Evolutionary conservation across 495 filamentous ascomycete species (phyloP), one percentile per base, ranked within the genome.

Genomic region (Neurospora intermedia): DNA sequence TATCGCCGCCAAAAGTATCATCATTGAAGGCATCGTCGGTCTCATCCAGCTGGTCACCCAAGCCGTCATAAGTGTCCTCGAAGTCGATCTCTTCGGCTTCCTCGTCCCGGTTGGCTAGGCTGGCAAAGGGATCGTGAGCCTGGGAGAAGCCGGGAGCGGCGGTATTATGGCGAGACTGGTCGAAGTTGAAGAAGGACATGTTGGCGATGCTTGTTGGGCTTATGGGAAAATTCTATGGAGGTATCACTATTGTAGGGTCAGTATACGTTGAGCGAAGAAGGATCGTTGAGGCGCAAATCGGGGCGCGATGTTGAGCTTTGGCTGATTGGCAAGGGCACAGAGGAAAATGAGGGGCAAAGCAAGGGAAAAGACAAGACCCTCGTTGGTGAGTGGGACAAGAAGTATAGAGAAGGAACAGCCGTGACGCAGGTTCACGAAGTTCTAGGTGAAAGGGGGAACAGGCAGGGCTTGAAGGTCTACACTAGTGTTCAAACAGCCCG

Each of bases 41-140:
- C 78, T 98, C 94, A 76, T 97, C 91, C 41, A 99, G 89, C 80
- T 92, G 89, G 81, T 97, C 93, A 4, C 94, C 96, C 27, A 98
- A 85, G 3, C 96, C 96, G 82, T 99, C 96, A 80, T 99, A 98
- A 40, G 96, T 98, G 77, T 99, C 96, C 76, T 99, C 96, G 76
- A 98, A 99, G 73, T 98, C 94, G 72, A 98, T 76, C 38, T 87
- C 94, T 82, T 88, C 94, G 87, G 87, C 92, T 78, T 96, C 90
- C 54, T 91, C 90, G 73, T 91, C 89, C 43, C 89, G 87, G 59
- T 80, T 79, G 70, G 91, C 89, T 69, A 97, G 88, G 48, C 91
- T 89, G 75, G 94, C 94, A 81, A 98, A 99, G 38, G 96, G 92
- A 84, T 99, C 93, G 71, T 90, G 89, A 69, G 89, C 87, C 80